Percentiles rank a stretch among this genome's conserved stretches.
Conservation (phyloP, 129 eudicot genomes). For the Smallanthus sonchifolius region DNA sequence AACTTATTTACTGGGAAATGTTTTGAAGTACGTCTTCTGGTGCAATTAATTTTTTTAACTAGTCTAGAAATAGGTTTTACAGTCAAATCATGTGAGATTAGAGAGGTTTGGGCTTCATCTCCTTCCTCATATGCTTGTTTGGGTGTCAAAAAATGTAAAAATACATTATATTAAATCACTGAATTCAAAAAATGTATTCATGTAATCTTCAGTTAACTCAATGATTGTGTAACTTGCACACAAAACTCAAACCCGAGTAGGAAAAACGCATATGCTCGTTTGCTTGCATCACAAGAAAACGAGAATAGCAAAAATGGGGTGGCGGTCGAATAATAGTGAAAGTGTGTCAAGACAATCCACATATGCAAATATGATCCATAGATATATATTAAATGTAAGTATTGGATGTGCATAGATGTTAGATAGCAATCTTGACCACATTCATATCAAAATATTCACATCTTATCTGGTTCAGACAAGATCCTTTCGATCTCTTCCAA, state of each 20-base stretch:
- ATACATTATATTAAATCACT: not conserved
- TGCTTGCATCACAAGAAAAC: not conserved
- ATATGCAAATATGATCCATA: conserved; percentile 16
- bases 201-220: conserved; percentile 1
- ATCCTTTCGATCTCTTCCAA: conserved; percentile 67
- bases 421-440: not conserved
- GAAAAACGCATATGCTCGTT: conserved; percentile 5
- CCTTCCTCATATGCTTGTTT: no score
- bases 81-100: no score
- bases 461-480: conserved; percentile 45
- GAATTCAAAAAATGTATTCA: not conserved
- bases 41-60: no score
- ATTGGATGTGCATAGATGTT: conserved; percentile 6
- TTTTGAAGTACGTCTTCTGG: no score
- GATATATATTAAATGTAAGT: not conserved
- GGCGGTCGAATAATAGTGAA: not conserved
- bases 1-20: no score
- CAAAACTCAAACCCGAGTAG: conserved; percentile 1
- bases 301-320: not conserved
- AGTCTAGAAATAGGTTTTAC: no score
- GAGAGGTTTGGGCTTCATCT: no score
- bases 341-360: conserved; percentile 4
- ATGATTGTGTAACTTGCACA: not conserved
- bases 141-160: no score
- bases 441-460: conserved; percentile 26